A percentile compares a stretch with the other conserved stretches of the same genome.
phyloP scores from a whole-genome alignment of 2,329 filamentous ascomycete genomes.

The Allantophomopsis cytisporea region DNA sequence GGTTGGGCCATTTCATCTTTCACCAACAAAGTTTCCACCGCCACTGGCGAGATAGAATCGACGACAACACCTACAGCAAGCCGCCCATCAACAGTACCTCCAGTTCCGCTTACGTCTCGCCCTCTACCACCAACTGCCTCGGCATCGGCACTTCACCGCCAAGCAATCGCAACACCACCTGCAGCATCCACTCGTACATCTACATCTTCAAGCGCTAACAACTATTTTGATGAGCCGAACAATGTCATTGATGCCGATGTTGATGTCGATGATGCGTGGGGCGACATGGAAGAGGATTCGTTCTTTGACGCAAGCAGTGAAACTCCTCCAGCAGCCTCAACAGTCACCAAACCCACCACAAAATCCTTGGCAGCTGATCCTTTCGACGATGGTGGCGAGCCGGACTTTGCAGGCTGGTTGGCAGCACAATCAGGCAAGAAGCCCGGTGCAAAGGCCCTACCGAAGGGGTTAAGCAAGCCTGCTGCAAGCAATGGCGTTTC shows the following conservation, averaged over 20 bases:
- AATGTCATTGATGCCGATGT: constrained; percentile 30
- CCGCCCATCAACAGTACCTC: constrained; percentile 25
- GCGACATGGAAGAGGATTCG: constrained; percentile 41
- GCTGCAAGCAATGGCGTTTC: constrained; percentile 12
- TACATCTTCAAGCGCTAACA: constrained; percentile 30
- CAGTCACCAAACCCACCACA: constrained; percentile 1
- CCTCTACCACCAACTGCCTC: constrained; percentile 28
- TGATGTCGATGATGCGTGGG: constrained; percentile 64
- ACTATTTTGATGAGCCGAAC: constrained; percentile 39
- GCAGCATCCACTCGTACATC: constrained; percentile 29
- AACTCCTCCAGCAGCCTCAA: constrained; percentile 7
- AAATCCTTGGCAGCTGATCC: constrained; percentile 28
- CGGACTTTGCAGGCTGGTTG: constrained; percentile 92
- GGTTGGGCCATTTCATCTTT: constrained; percentile 99
- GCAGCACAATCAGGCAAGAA: constrained; percentile 74
- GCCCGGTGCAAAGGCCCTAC: constrained; percentile 46
- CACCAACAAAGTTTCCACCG: constrained; percentile 80
- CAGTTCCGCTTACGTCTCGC: constrained; percentile 17
- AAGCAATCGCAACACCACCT: constrained; percentile 40
- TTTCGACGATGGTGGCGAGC: constrained; percentile 76
- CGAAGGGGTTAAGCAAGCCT: constrained; percentile 69
- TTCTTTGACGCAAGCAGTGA: constrained; percentile 22
- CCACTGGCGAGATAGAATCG: constrained; percentile 71
- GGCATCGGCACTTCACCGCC: constrained; percentile 44
- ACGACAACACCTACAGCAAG: constrained; percentile 26